Base-by-base conservation (phyloP, 441 rosid species). In the Eutrema salsugineum region DNA sequence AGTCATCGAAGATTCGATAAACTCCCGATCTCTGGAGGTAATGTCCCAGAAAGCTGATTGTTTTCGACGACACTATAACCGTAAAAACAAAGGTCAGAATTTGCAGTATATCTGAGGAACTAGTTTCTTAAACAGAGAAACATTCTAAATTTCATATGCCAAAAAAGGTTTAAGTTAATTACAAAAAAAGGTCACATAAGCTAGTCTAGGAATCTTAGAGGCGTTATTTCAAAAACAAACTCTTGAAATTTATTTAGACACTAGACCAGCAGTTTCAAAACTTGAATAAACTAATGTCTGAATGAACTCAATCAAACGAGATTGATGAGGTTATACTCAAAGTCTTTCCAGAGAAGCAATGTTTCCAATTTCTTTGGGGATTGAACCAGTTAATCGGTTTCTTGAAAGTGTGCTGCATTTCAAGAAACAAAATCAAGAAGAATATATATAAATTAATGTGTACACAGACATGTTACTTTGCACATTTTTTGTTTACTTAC, bases 11-110 rank as follows among this genome's bases (percentile, higher is more conserved):
- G 5, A 15, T 2, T 47, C 4, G 42, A 2, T 36, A 87, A 68
- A 10, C 66, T 71, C 36, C 87, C 91, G 5, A 83, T 80, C 74
- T 83, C 74, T 2, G 60, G 64, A 58, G 87, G 86, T 73, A 84
- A 49, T 56, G 14, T 42, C 70, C 86, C 85, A 0, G 85, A 81
- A 48, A 87, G 66, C 42, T 77, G 80, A 76, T 83, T 84, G 74
- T 1, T 63, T 66, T 84, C 85, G 0, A 67, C 11, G 0, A 10
- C 28, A 49, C 54, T 49, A 5, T 49, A 20, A 49, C 6, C 10
- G 10, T 10, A 20, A 4, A 10, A 1, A 3, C 5, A 49, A 49
- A 20, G 36, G 17, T 30, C 33, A 30, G 5, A 30, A 30, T 4
- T 1, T 30, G 40, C 40, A 38, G 40, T n/a, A n/a, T n/a, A n/a